Conservation (phyloP, 768 basidiomycete species). For the Pleurotus giganteus region DNA sequence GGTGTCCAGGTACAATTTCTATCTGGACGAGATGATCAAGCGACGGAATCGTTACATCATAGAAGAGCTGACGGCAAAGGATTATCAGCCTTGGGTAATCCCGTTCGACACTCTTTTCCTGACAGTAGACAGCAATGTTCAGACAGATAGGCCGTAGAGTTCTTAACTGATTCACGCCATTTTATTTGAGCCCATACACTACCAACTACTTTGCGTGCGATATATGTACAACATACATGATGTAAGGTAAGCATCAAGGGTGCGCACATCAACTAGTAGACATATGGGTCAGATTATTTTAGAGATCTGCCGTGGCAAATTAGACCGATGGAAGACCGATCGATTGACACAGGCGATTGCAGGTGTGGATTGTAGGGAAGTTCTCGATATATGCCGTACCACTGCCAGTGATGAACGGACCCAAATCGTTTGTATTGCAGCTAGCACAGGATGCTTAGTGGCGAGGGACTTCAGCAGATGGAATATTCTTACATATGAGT, state of each 20-base stretch:
- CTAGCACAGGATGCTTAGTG: not conserved
- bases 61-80: conserved; percentile 7
- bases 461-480: not conserved
- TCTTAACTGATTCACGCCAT: not conserved
- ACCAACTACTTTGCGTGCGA: too few relatives aligned
- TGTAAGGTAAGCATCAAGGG: too few relatives aligned
- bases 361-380: too few relatives aligned
- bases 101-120: not conserved
- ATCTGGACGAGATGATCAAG: conserved; percentile 37
- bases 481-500: not conserved
- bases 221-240: too few relatives aligned
- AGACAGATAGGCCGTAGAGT: not conserved
- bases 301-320: too few relatives aligned
- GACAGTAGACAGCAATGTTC: not conserved
- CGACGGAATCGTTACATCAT: conserved; percentile 20
- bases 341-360: too few relatives aligned
- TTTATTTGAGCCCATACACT: not conserved
- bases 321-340: too few relatives aligned
- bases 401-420: not conserved
- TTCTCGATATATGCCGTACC: too few relatives aligned
- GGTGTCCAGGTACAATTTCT: conserved; percentile 29
- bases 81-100: not conserved
- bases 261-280: too few relatives aligned
- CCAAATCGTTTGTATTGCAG: not conserved
- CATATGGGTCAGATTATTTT: too few relatives aligned